Base-by-base conservation (phyloP, 805 yeast genomes). In the Metschnikowia lachancei region DNA sequence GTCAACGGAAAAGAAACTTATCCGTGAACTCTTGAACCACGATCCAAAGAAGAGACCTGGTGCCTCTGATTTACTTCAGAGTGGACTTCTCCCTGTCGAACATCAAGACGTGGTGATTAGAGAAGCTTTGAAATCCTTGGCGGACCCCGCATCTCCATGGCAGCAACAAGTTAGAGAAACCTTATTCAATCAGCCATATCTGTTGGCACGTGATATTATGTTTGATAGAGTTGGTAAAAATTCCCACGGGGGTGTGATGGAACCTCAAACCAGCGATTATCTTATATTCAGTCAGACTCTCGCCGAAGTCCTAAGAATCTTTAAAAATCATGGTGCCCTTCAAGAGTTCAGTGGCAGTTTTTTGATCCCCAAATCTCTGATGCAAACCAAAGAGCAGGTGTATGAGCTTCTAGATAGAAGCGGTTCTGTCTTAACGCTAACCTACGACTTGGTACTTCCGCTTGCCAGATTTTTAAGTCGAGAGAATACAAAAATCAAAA, bases 101-200 rank as follows among this genome's bases (percentile, higher is more conserved):
- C 92, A 89, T 52, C 95, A 90, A 57, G 97, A 94, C 59, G 87
- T 87, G 59, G 78, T 89, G 10, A 86, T 94, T 49, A 85, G 87
- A 59, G 96, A 90, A 58, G 97, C 96, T 0, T 70, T 94, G 53
- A 81, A 83, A 53, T 87, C 90, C 24, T 66, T 94, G 47, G 85
- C 96, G 0, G 91, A 90, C 62, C 92, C 96, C 0, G 82, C 94
- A 0, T 87, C 97, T 0, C 91, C 96, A 1, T 90, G 97, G 95
- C 94, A 91, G 54, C 87, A 83, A 52, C 95, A 90, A 62, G 96
- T 94, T 0, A 77, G 97, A 59, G 86, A 85, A 44, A 85, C 94
- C 0, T 67, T 94, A 30, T 94, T 94, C 63, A 75, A 86, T 13
- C 95, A 88, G 56, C 90, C 96, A 0, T 85, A 89, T 57, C 83